These are phyloP conservation scores for Candida palmyrensis DNA, from an alignment of 805 yeast species.

Conservation along the genomic window DNA sequence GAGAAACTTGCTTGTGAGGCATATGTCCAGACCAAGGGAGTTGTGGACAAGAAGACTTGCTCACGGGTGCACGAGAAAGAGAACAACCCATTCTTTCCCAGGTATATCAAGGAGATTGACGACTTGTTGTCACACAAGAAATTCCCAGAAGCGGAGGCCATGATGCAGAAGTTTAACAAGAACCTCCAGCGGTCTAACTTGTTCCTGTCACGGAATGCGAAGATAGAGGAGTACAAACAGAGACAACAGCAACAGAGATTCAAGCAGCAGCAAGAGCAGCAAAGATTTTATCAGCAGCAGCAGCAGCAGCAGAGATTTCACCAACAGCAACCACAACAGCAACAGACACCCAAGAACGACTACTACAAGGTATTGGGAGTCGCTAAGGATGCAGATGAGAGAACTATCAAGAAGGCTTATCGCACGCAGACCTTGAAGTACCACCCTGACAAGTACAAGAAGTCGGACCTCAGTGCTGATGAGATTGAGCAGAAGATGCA, in stretches of 20 bases:
- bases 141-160: slow-evolving; percentile 33
- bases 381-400: slow-evolving; percentile 58
- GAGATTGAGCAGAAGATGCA: slow-evolving; percentile 83
- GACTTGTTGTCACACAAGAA: slow-evolving; percentile 26
- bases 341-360: slow-evolving; percentile 40
- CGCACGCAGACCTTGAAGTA: slow-evolving; percentile 70
- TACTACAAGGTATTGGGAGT: slow-evolving; percentile 78
- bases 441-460: slow-evolving; percentile 89
- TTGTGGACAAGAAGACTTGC: slow-evolving; percentile 10
- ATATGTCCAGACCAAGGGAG: slow-evolving; percentile 16
- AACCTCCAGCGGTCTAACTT: slow-evolving; percentile 36
- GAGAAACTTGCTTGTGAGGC: slow-evolving; percentile 38
- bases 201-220: slow-evolving; percentile 27
- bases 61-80: slow-evolving; percentile 16
- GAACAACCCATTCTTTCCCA: slow-evolving; percentile 34
- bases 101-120: slow-evolving; percentile 30
- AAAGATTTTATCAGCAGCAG: slow-evolving; percentile 40
- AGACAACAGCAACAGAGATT: slow-evolving; percentile 25
- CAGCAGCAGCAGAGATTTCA: slow-evolving; percentile 45
- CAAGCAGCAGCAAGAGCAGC: slow-evolving; percentile 33
- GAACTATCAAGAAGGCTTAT: slow-evolving; percentile 76
- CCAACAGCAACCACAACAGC: slow-evolving; percentile 28
- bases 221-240: slow-evolving; percentile 23
- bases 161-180: slow-evolving; percentile 27
- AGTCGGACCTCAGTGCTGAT: slow-evolving; percentile 57